Conservation (phyloP, 371 early-diverging fungal species). For the Dinochytrium kinnereticum region DNA sequence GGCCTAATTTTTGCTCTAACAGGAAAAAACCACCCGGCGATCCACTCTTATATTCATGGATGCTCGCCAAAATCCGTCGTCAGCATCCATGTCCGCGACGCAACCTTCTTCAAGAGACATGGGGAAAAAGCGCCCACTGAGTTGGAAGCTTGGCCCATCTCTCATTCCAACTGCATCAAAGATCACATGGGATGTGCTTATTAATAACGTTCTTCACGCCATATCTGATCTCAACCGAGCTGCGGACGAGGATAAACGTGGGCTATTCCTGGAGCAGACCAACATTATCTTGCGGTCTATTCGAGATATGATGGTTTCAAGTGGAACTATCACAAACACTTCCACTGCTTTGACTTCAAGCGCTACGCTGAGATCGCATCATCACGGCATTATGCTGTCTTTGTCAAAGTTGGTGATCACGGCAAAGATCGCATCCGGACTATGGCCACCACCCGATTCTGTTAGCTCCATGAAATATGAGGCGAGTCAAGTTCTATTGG, state of each 20-base stretch:
- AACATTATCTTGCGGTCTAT: constrained; percentile 73
- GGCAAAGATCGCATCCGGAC: constrained; percentile 78
- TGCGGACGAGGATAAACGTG: constrained; percentile 64
- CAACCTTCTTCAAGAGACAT: constrained; percentile 6
- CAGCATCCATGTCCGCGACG: too few relatives aligned
- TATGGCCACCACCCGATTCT: constrained; percentile 82
- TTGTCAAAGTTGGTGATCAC: constrained; percentile 83
- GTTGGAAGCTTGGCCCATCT: constrained; percentile 43
- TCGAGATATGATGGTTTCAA: constrained; percentile 80
- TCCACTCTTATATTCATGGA: constrained; percentile 13
- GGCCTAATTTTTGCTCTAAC: too few relatives aligned
- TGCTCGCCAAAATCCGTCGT: constrained; percentile 19
- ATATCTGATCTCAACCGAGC: constrained; percentile 68
- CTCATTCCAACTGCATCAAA: constrained; percentile 23
- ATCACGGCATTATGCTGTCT: constrained; percentile 79
- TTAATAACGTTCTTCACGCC: constrained; percentile 68
- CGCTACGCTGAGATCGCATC: constrained; percentile 69
- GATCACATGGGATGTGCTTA: constrained; percentile 69
- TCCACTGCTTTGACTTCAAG: constrained; percentile 66
- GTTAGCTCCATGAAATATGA: constrained; percentile 63
- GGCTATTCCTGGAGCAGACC: constrained; percentile 57
- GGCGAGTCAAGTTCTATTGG: constrained; percentile 47
- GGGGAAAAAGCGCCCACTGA: background rate
- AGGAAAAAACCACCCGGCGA: constrained; percentile 12
- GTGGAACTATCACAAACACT: constrained; percentile 75